phyloP scores from a whole-genome alignment of 345 rosid species.

The Salix caprea region DNA sequence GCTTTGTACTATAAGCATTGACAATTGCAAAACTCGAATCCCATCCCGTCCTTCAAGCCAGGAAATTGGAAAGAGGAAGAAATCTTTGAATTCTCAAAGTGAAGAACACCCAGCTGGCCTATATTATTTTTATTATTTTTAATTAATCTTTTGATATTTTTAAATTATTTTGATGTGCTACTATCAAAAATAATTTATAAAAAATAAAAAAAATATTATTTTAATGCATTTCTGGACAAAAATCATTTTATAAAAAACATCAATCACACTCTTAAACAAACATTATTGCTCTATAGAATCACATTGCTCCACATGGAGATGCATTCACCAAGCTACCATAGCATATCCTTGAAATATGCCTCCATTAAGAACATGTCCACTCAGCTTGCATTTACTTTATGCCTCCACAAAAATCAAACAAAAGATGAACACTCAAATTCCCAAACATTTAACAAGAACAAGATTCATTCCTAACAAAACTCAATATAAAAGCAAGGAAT shows the following conservation, averaged over 20 bases:
- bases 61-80: not conserved
- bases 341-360: not conserved
- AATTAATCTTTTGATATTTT: too few relatives aligned
- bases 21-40: not conserved
- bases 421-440: not conserved
- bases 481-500: not conserved
- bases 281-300: not conserved
- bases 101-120: not conserved
- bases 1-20: not conserved
- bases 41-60: slow-evolving; percentile 7
- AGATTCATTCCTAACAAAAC: too few relatives aligned
- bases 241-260: too few relatives aligned
- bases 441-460: not conserved
- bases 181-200: too few relatives aligned
- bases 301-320: not conserved
- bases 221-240: too few relatives aligned
- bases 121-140: too few relatives aligned
- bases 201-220: too few relatives aligned
- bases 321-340: not conserved
- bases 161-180: too few relatives aligned
- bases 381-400: not conserved
- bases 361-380: not conserved
- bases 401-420: not conserved
- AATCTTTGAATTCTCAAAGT: not conserved
- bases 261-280: too few relatives aligned